Conservation (phyloP, 352 stramenopile genomes). For the Phytophthora crassamura region DNA sequence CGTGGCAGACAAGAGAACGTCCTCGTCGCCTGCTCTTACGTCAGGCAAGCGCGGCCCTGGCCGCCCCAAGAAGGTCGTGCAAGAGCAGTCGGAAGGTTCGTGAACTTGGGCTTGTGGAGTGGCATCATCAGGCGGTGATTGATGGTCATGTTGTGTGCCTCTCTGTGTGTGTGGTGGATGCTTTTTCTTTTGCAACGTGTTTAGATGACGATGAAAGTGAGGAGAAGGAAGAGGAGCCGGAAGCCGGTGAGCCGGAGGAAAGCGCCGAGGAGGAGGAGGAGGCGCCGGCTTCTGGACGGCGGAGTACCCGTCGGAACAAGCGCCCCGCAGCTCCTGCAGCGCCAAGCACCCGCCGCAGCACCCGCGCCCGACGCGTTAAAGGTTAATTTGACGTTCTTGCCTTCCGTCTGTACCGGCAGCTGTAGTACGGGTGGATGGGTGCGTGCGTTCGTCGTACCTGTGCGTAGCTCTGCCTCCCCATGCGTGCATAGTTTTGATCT, state of each 20-base stretch:
- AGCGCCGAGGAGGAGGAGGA: conserved; percentile 37
- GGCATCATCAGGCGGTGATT: not conserved
- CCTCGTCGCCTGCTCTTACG: conserved; percentile 12
- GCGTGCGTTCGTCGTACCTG: conserved; percentile 37
- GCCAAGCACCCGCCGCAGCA: conserved; percentile 33
- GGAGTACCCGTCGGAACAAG: conserved; percentile 40
- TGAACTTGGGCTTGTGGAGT: not conserved
- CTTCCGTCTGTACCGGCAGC: conserved; percentile 38
- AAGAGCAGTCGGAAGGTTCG: conserved; percentile 34
- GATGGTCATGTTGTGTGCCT: conserved; percentile 7
- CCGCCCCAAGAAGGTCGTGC: conserved; percentile 24
- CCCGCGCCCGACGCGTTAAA: conserved; percentile 63
- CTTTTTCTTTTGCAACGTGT: not conserved
- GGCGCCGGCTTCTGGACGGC: conserved; percentile 24
- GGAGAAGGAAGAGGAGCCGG: conserved; percentile 48
- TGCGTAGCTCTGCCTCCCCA: conserved; percentile 43
- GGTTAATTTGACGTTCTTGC: conserved; percentile 58
- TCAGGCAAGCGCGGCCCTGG: conserved; percentile 27
- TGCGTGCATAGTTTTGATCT: conserved; percentile 54
- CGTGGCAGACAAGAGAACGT: conserved; percentile 20
- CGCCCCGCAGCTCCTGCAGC: conserved; percentile 25
- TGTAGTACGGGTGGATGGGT: conserved; percentile 43
- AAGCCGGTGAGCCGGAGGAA: conserved; percentile 34
- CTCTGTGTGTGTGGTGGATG: not conserved
- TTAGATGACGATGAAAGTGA: conserved; percentile 43